phyloP scores from a whole-genome alignment of 441 rosid species.

The Erodium texanum region DNA sequence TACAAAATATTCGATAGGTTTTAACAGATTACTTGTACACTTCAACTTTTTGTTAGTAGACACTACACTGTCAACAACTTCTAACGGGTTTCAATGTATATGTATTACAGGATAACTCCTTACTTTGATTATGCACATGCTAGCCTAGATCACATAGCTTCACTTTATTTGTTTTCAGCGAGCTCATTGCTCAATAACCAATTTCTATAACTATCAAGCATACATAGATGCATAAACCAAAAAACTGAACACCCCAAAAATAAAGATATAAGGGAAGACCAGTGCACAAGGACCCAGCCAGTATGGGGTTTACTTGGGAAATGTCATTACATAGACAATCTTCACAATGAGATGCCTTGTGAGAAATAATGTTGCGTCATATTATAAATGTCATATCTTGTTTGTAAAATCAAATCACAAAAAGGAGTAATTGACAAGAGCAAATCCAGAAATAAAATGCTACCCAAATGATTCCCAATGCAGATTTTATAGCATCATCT shows the following conservation, averaged over 20 bases:
- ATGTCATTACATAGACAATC: background rate
- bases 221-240: background rate
- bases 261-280: no score
- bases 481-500: background rate
- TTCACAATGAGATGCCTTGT: background rate
- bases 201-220: background rate
- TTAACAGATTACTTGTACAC: background rate
- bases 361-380: background rate
- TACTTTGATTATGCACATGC: background rate
- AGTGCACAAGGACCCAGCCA: no score
- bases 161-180: background rate
- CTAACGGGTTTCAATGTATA: background rate
- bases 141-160: background rate
- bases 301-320: no score
- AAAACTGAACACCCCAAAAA: background rate
- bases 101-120: background rate
- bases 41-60: background rate
- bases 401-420: background rate
- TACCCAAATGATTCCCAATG: background rate
- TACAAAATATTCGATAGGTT: background rate
- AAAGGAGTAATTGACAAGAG: background rate
- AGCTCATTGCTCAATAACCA: background rate
- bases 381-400: background rate
- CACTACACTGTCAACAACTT: background rate
- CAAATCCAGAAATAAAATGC: background rate